Evolutionary conservation across 371 early-diverging fungal genomes (phyloP), one percentile per base, ranked within the genome.

Genomic region (Zychaea mexicana): DNA sequence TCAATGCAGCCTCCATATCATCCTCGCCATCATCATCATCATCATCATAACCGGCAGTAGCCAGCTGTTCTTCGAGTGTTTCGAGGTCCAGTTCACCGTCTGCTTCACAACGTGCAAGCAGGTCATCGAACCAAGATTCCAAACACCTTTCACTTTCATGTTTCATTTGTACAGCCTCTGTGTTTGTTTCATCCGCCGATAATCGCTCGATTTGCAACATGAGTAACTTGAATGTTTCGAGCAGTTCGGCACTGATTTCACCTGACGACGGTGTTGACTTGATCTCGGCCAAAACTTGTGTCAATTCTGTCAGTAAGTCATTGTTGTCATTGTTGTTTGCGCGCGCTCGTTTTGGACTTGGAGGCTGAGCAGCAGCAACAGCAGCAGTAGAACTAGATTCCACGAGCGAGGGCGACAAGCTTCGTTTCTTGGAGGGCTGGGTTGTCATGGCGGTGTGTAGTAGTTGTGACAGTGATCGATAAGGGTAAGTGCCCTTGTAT

Each of bases 121-220:
- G 53, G 38, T 80, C 77, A 45, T 80, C 81, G 58, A 80, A 77
- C 81, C 81, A 80, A 45, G 72, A 46, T 65, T 77, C 81, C 27
- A 80, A 54, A 45, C 73, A 80, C 17, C 65, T 65, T 27, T 77
- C 81, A 33, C 76, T 75, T 31, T 80, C 74, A 45, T 77, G 66
- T 61, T 72, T 77, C 62, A 80, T 66, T 55, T 68, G 66, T 28
- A 52, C 62, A 46, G 76, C 76, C 59, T 73, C 73, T 13, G 57
- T 39, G 36, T 78, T 73, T 5, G 71, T 62, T 53, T 73, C 68
- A 58, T 78, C 79, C 8, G 76, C 53, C 36, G 76, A 76, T 31
- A 76, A 28, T 2, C 58, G 66, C 38, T 78, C 79, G 56, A 78
- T 78, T 67, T 77, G 76, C 21, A 77, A 62, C 67, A 80, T 67